phyloP scores from a whole-genome alignment of 805 yeast species.

The Kodamaea fukazawae region DNA sequence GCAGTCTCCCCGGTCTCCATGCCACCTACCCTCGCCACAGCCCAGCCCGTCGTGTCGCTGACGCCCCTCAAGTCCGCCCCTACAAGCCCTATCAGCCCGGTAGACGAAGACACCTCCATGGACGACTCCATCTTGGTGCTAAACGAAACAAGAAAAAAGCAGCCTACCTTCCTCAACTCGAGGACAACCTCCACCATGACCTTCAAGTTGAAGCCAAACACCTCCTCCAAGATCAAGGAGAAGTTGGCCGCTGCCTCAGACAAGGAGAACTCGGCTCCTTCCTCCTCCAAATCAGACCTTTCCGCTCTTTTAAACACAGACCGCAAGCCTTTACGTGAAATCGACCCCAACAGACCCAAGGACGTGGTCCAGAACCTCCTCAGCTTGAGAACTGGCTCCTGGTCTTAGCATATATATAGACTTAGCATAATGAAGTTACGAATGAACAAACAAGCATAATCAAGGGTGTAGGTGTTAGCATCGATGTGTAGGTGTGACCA shows the following conservation, averaged over 20 bases:
- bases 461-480: no score
- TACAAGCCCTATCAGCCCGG: conserved; percentile 10
- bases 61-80: conserved; percentile 15
- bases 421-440: conserved; percentile 3
- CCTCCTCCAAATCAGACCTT: conserved; percentile 10
- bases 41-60: conserved; percentile 11
- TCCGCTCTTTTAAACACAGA: conserved; percentile 9
- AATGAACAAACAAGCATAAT: not conserved
- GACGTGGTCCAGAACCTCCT: conserved; percentile 35
- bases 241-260: conserved; percentile 23
- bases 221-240: conserved; percentile 22
- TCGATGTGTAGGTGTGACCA: no score
- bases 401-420: conserved; percentile 16
- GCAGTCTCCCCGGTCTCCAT: conserved; percentile 1
- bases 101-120: conserved; percentile 16
- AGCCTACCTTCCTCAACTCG: conserved; percentile 31
- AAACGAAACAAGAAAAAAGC: conserved; percentile 34
- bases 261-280: conserved; percentile 23
- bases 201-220: conserved; percentile 32
- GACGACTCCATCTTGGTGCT: conserved; percentile 18
- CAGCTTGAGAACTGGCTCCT: conserved; percentile 36
- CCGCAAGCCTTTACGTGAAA: conserved; percentile 25
- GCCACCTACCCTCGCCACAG: not conserved
- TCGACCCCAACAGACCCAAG: conserved; percentile 17
- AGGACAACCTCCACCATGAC: conserved; percentile 30